Conservation (phyloP, 2,329 filamentous ascomycete genomes). For the Ophiocordyceps camponoti-floridani region DNA sequence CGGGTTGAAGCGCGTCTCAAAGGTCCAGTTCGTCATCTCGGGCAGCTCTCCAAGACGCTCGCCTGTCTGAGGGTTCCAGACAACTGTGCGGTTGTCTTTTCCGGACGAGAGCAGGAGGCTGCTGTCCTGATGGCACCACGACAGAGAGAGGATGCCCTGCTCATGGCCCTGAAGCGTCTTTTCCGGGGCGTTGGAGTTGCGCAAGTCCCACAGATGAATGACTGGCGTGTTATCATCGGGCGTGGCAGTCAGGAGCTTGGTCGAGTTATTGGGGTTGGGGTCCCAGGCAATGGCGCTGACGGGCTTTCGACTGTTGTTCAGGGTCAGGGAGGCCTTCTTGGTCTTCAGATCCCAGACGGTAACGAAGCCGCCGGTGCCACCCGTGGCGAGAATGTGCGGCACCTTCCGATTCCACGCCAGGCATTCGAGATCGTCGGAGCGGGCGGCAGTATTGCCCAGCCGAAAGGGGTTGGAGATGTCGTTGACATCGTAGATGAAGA, state of each 20-base stretch:
- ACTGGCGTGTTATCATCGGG: slow-evolving; percentile 76
- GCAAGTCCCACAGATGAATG: slow-evolving; percentile 83
- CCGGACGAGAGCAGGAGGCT: slow-evolving; percentile 82
- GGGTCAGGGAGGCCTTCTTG: slow-evolving; percentile 88
- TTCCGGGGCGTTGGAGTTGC: slow-evolving; percentile 92
- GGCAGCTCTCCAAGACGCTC: slow-evolving; percentile 82
- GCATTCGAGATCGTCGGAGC: slow-evolving; percentile 88
- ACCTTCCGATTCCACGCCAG: slow-evolving; percentile 98
- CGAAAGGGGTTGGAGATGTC: slow-evolving; percentile 78
- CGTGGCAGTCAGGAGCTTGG: slow-evolving; percentile 83
- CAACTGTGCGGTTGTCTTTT: slow-evolving; percentile 87
- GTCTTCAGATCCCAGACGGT: slow-evolving; percentile 98
- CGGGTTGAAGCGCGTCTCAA: slow-evolving; percentile 86
- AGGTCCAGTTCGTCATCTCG: slow-evolving; percentile 98
- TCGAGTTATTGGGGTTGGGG: slow-evolving; percentile 83
- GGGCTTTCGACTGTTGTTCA: slow-evolving; percentile 89
- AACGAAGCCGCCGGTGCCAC: slow-evolving; percentile 82
- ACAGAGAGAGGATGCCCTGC: slow-evolving; percentile 79
- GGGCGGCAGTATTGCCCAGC: slow-evolving; percentile 70
- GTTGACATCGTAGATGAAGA: slow-evolving; percentile 90
- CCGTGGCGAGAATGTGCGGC: slow-evolving; percentile 86
- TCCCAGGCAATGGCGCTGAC: slow-evolving; percentile 97
- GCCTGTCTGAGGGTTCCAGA: slow-evolving; percentile 92
- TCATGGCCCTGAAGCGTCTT: slow-evolving; percentile 81
- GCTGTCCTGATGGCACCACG: slow-evolving; percentile 86